A percentile compares a stretch with the other conserved stretches of the same genome.
These are phyloP conservation scores for Neurospora cerealis DNA, from an alignment of 495 filamentous ascomycete genomes.

Conservation along the genomic window DNA sequence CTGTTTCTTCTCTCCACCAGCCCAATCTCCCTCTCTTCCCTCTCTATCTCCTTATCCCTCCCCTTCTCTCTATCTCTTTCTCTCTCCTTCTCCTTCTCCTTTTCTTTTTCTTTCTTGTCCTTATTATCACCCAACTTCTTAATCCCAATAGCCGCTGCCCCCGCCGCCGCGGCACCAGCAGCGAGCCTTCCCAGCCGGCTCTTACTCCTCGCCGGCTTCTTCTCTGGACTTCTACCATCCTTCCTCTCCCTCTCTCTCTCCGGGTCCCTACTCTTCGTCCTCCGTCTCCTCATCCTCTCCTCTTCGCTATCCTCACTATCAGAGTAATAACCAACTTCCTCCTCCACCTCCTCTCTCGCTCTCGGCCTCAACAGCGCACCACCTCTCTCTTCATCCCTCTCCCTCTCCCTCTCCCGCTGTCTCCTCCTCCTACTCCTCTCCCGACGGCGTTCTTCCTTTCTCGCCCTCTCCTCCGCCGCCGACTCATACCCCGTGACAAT, in stretches of 20 bases:
- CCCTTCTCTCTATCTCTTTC: constrained; percentile 4
- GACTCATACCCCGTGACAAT: constrained; percentile 19
- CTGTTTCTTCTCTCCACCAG: not conserved
- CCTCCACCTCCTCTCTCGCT: constrained; percentile 5
- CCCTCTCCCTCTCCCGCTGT: constrained; percentile 2
- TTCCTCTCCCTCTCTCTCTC: constrained; percentile 25
- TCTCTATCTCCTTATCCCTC: constrained; percentile 10
- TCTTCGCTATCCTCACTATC: constrained; percentile 19
- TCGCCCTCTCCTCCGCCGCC: constrained; percentile 21
- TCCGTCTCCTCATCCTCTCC: constrained; percentile 36
- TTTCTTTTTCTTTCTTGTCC: constrained; percentile 9
- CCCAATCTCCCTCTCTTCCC: constrained; percentile 7
- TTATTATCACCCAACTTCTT: constrained; percentile 49
- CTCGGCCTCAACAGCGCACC: not conserved
- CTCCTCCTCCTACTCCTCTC: not conserved
- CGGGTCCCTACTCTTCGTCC: constrained; percentile 25
- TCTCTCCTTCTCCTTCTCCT: constrained; percentile 7
- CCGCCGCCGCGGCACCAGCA: constrained; percentile 57
- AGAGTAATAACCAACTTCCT: constrained; percentile 6
- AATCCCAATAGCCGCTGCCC: constrained; percentile 68
- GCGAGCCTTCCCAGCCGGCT: constrained; percentile 58
- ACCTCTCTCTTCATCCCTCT: not conserved
- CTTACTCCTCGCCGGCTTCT: constrained; percentile 38
- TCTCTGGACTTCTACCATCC: constrained; percentile 20
- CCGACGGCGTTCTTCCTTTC: constrained; percentile 5